Base-by-base conservation (phyloP, 768 basidiomycete species). In the Lactarius trivialis region DNA sequence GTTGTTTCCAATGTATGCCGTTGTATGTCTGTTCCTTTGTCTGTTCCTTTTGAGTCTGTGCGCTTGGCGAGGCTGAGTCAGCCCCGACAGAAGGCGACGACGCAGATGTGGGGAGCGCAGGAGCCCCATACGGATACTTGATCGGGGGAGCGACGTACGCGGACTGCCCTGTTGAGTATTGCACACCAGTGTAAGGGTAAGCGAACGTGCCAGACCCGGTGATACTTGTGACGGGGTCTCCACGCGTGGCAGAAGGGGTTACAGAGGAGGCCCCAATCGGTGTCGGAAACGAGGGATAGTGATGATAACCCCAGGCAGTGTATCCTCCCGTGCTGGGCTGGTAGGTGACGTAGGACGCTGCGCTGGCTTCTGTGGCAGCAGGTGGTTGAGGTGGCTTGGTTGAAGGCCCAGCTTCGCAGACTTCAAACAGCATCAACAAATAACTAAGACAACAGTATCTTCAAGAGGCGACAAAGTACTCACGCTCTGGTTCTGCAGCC, bases 401-500 rank as follows among this genome's bases (percentile, higher is more conserved):
- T 21, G 62, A 30, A 34, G 51, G 19, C 24, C 41, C 61, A 45
- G 39, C 24, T 45, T 52, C 50, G 33, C 56, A 30, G n/a, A 9
- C 32, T 57, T 33, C 28, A 33, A 32, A 56, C 57, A 17, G 28
- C 24, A 11, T 52, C 43, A 37, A 51, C 24, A 48, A 1, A 19
- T 21, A 45, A 36, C 33, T 64, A 53, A 65, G 62, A 26, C 19
- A 36, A 55, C n/a, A n/a, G 21, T n/a, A 45, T 43, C 12, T 24
- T 51, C 24, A 30, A 59, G 11, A 53, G 15, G 28, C 37, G 21
- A 39, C 54, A n/a, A 12, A 50, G 9, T 3, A 74, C 82, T 76
- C 73, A 84, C 83, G 74, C 69, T 75, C 73, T 30, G 76, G 70
- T 55, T 81, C 80, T 12, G 75, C 75, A 32, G 79, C 72, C 65